Evolutionary conservation across 2,329 filamentous ascomycete genomes (phyloP), one percentile per base, ranked within the genome.

Genomic region (Aspergillus ochraceus): DNA sequence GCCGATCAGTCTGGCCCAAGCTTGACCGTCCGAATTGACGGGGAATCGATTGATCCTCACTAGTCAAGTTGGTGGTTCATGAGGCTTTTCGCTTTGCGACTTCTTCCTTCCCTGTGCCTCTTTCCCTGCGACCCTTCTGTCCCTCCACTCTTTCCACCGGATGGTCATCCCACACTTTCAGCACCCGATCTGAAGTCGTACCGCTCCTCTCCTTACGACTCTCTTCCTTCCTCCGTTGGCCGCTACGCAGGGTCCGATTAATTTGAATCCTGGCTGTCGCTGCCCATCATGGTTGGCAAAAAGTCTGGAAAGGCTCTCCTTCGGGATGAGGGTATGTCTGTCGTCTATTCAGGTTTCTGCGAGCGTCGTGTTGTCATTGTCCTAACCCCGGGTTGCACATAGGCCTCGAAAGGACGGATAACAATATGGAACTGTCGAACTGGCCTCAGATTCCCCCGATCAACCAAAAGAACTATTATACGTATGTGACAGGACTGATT

Each of bases 391-490:
- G 53, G 14, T 42, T 30, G 2, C 24, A 24, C n/a, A 52, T 24
- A 97, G 94, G 95, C 66, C 87, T 99, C 65, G 92, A 96, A 80
- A 87, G 94, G 74, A 98, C 95, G 61, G 95, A 99, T 82, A 99
- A 99, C 86, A 93, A 94, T 79, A 94, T 99, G 89, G 95, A 93
- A 73, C 86, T 95, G 73, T 91, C 92, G 52, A 96, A 85, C 75
- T 99, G 95, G 94, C 94, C 95, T 10, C 90, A 95, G 72, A 88
- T 97, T 59, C 84, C 86, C 49, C 91, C 95, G 70, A 99, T 99
- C 78, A 99, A 99, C 75, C 95, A 99, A 77, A 99, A 99, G 81
- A 99, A 99, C 77, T 99, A 99, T 78, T 97, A 97, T 76, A 97
- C 93, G 91, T 95, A 83, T 62, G 88, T 81, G 6, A 17, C 20